Base-by-base conservation (phyloP, 352 stramenopile genomes). In the Phytophthora citricola region DNA sequence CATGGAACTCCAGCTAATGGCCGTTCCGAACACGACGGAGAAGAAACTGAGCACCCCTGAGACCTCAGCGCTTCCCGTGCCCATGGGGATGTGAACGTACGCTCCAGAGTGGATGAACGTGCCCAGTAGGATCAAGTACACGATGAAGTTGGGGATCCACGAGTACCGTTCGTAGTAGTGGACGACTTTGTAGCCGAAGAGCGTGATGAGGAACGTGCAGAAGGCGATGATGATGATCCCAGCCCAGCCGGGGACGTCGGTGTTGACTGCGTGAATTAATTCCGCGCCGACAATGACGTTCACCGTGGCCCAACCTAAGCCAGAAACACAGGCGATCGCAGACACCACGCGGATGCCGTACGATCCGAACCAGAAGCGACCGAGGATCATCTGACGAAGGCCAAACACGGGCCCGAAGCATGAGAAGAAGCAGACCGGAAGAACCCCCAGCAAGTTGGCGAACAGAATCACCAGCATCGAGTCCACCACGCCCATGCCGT, bases 151-250 rank as follows among this genome's bases (percentile, higher is more conserved):
- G 4, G 74, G 74, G 57, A 79, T 72, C 74, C 74, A 82, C 31
- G 71, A 73, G 63, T 73, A 82, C 10, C 73, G 70, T 53, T 82
- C 71, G 64, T 82, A 82, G 58, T 68, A 69, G 68, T 82, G 74
- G 12, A 82, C 71, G 46, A 79, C 58, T 66, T 78, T 77, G 68
- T 79, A 82, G 14, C 74, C 74, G 46, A 76, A 82, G 43, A 82
- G 74, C 26, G 66, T 82, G 56, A 76, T 68, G 34, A 74, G 47
- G 64, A 82, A 79, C 1, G 74, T 82, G 36, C 63, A 73, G 46
- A 69, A 66, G 9, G 67, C 60, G 60, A 82, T 82, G 63, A 79
- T 73, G 67, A 82, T 66, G 58, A 78, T 82, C 17, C 66, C 71
- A 34, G 53, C 72, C 71, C 71, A 82, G 10, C 67, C 71, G 1